phyloP scores from a whole-genome alignment of 768 basidiomycete species.

The Agrocybe praecox region DNA sequence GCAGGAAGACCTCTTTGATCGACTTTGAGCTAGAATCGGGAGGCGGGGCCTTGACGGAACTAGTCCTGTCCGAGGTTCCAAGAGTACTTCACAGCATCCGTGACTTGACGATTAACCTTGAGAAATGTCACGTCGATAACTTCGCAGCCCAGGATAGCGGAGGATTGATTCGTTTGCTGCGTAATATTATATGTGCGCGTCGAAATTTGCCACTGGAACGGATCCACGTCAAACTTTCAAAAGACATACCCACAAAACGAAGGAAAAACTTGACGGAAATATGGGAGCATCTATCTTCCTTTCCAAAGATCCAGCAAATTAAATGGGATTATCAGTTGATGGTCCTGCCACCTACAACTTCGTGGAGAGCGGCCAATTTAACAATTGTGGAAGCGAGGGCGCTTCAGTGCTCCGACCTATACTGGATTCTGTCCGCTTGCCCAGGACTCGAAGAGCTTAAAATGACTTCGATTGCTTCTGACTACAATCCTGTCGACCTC shows the following conservation, averaged over 20 bases:
- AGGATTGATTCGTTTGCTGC: background rate
- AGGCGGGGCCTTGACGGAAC: background rate
- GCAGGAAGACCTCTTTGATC: background rate
- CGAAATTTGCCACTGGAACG: background rate
- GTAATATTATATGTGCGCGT: background rate
- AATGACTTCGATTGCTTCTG: background rate
- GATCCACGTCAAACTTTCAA: background rate
- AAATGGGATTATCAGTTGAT: background rate
- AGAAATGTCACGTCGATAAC: background rate
- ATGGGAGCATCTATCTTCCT: background rate
- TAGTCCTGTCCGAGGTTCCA: background rate
- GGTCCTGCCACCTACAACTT: background rate
- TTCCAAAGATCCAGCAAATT: background rate
- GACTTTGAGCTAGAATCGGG: background rate
- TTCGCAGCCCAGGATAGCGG: background rate
- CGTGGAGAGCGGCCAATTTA: background rate
- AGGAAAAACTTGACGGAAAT: background rate
- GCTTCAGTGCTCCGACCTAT: background rate
- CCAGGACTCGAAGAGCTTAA: background rate
- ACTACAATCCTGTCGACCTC: background rate
- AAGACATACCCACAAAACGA: background rate
- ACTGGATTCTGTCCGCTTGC: background rate
- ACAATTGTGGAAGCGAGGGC: background rate
- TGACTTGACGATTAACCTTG: background rate
- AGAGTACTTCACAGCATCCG: background rate